Evolutionary conservation across 192 early-diverging fungal species (phyloP).

Genomic region (Linnemannia elongata): DNA sequence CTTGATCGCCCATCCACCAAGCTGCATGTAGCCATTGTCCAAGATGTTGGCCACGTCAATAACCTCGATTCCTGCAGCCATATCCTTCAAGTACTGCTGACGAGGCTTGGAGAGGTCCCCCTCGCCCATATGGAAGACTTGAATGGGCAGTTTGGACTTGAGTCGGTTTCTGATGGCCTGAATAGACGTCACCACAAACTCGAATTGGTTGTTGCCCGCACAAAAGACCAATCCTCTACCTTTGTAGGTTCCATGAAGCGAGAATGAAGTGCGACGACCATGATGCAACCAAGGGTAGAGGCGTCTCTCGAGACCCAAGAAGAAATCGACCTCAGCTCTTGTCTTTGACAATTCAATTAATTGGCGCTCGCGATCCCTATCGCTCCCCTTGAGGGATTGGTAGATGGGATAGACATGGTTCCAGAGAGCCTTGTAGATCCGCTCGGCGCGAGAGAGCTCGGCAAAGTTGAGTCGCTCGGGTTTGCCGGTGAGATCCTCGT

Average conservation of each 20-base stretch:
- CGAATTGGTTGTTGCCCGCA: conserved; percentile 64
- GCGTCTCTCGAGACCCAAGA: conserved; percentile 44
- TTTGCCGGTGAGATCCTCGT: conserved; percentile 32
- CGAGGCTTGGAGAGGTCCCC: conserved; percentile 54
- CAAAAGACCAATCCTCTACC: conserved; percentile 64
- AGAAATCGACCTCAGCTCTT: conserved; percentile 41
- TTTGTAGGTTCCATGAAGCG: conserved; percentile 34
- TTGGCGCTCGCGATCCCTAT: conserved; percentile 22
- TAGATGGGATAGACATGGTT: conserved; percentile 61
- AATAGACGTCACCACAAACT: conserved; percentile 54
- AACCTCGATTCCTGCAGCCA: conserved; percentile 52
- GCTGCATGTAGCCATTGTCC: conserved; percentile 54
- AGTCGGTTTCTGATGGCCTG: conserved; percentile 59
- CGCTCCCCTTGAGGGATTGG: conserved; percentile 30
- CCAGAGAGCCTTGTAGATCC: conserved; percentile 60
- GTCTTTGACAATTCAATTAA: conserved; percentile 27
- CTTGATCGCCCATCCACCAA: conserved; percentile 78
- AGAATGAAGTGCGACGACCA: conserved; percentile 51
- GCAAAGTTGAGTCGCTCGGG: conserved; percentile 55
- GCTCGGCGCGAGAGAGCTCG: conserved; percentile 46
- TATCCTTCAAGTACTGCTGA: conserved; percentile 32
- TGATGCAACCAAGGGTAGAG: conserved; percentile 61
- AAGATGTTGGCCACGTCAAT: conserved; percentile 53
- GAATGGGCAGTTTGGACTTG: conserved; percentile 67
- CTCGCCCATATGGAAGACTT: conserved; percentile 68